phyloP scores from a whole-genome alignment of 1,284 basidiomycete genomes.

The Irpex sp. region DNA sequence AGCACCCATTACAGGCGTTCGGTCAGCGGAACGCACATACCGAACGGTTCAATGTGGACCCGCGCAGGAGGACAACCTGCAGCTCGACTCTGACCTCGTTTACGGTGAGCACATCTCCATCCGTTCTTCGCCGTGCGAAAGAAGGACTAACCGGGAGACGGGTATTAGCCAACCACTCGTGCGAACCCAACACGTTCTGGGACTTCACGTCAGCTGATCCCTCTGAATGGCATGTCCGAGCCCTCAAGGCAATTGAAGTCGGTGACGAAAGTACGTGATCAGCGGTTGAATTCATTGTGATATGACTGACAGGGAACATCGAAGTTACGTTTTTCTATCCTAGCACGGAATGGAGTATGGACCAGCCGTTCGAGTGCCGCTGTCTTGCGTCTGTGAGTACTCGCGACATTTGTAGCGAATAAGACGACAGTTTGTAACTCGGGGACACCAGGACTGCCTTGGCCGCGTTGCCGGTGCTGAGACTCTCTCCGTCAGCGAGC shows the following conservation, averaged over 20 bases:
- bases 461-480: slow-evolving; percentile 36
- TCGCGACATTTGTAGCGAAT: not conserved
- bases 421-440: not conserved
- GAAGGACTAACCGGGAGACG: not conserved
- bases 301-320: slow-evolving; percentile 6
- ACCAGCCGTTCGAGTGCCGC: slow-evolving; percentile 52
- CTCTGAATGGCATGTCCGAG: slow-evolving; percentile 35
- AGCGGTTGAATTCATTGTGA: slow-evolving; percentile 19
- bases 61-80: slow-evolving; percentile 46
- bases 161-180: slow-evolving; percentile 59
- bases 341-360: slow-evolving; percentile 72
- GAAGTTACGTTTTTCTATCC: slow-evolving; percentile 65
- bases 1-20: slow-evolving; percentile 26
- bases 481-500: slow-evolving; percentile 28
- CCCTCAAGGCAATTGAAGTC: slow-evolving; percentile 33
- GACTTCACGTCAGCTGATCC: slow-evolving; percentile 40
- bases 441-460: slow-evolving; percentile 13
- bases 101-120: slow-evolving; percentile 37
- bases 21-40: slow-evolving; percentile 32
- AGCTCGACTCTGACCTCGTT: slow-evolving; percentile 62
- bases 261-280: slow-evolving; percentile 38
- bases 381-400: slow-evolving; percentile 39
- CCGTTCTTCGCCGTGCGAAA: not conserved
- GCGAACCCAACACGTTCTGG: slow-evolving; percentile 57
- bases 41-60: slow-evolving; percentile 40